Evolutionary conservation across 768 basidiomycete genomes (phyloP).

Genomic region (Fomitopsis serialis): DNA sequence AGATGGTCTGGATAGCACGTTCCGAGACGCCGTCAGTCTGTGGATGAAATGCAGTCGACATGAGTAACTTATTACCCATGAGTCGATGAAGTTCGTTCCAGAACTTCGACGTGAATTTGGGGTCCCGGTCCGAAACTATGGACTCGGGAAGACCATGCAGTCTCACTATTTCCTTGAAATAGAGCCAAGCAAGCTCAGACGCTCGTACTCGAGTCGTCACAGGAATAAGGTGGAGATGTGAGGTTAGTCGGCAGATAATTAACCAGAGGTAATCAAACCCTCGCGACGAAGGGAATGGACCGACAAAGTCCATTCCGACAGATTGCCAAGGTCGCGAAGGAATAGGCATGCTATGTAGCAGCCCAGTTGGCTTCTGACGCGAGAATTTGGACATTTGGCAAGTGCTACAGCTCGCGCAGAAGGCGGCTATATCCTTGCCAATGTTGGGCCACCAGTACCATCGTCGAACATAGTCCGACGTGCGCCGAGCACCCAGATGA

Average conservation of each 20-base stretch:
- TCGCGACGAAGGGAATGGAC: too few relatives aligned
- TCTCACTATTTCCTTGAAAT: slow-evolving; percentile 12
- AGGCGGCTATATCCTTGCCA: too few relatives aligned
- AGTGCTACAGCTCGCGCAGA: too few relatives aligned
- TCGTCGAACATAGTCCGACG: too few relatives aligned
- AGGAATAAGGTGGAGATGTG: slow-evolving; percentile 14
- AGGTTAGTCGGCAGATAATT: slow-evolving; percentile 19
- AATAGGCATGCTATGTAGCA: too few relatives aligned
- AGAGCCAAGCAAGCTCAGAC: slow-evolving; percentile 13
- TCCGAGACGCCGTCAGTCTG: slow-evolving; percentile 25
- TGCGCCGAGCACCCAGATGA: too few relatives aligned
- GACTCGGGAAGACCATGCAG: slow-evolving; percentile 19
- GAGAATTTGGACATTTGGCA: too few relatives aligned
- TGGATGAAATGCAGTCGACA: slow-evolving; percentile 28
- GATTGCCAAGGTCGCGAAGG: too few relatives aligned
- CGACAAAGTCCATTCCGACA: too few relatives aligned
- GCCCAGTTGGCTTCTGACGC: too few relatives aligned
- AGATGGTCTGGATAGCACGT: slow-evolving; percentile 9
- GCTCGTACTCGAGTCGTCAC: slow-evolving; percentile 9
- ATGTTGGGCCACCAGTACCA: too few relatives aligned
- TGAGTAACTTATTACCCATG: slow-evolving; percentile 15
- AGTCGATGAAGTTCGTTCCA: slow-evolving; percentile 22
- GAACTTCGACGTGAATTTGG: slow-evolving; percentile 32
- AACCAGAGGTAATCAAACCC: slow-evolving; percentile 20
- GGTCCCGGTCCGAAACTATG: too few relatives aligned